A percentile compares a stretch with the other conserved stretches of the same genome.
These are phyloP conservation scores for Vitis hybrid DNA, from an alignment of 177 flowering plant genomes.

Conservation along the genomic window DNA sequence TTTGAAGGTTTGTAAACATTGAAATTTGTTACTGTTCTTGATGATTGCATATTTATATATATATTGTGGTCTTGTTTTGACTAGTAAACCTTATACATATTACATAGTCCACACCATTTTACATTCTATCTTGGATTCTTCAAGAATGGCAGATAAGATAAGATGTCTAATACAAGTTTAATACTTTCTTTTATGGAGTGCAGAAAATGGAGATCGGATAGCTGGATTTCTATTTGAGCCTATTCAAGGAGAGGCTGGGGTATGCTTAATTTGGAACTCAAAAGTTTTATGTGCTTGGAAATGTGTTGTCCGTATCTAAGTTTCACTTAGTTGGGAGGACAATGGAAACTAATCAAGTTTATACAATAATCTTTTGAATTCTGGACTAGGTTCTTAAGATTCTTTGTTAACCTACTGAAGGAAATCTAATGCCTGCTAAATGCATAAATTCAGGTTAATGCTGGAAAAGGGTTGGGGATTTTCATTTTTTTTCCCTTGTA, in stretches of 20 bases:
- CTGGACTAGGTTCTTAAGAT: background rate
- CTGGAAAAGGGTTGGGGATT: background rate
- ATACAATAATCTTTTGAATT: background rate
- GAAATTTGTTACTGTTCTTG: background rate
- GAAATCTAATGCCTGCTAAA: too few relatives aligned
- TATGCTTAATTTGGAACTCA: slow-evolving; percentile 30
- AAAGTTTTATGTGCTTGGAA: background rate
- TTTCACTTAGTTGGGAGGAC: background rate
- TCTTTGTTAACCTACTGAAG: too few relatives aligned
- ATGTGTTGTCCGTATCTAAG: background rate
- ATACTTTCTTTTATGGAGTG: slow-evolving; percentile 6
- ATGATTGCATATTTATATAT: background rate
- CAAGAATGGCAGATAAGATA: background rate
- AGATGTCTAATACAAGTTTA: background rate
- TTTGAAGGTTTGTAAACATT: slow-evolving; percentile 54
- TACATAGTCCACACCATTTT: background rate
- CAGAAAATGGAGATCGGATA: slow-evolving; percentile 80
- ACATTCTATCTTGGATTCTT: background rate
- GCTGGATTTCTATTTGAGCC: slow-evolving; percentile 99
- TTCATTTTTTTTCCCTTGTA: background rate
- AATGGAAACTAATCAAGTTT: background rate
- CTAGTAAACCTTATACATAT: background rate
- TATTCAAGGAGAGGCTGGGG: slow-evolving; percentile 99
- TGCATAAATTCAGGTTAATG: background rate
- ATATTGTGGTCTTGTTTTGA: background rate